phyloP scores from a whole-genome alignment of 2,329 filamentous ascomycete species.

The Stachybotrys chlorohalonatus region DNA sequence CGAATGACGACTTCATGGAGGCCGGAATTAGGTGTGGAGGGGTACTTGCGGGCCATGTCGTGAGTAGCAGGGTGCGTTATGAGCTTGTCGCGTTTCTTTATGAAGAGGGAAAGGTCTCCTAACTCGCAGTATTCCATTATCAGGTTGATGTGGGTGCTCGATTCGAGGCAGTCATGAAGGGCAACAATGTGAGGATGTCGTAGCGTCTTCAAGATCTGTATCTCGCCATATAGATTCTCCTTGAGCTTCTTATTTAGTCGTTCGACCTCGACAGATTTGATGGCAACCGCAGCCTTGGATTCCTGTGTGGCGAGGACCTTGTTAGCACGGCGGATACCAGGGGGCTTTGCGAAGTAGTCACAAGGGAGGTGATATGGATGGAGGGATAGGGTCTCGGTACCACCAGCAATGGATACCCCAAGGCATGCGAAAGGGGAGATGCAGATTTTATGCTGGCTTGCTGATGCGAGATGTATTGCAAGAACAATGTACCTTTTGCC shows the following conservation, averaged over 20 bases:
- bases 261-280: slow-evolving; percentile 89
- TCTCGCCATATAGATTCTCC: slow-evolving; percentile 91
- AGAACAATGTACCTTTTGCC: slow-evolving; percentile 56
- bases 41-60: slow-evolving; percentile 91
- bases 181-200: slow-evolving; percentile 96
- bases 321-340: slow-evolving; percentile 1
- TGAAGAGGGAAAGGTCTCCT: slow-evolving; percentile 88
- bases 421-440: too few species aligned
- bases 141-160: slow-evolving; percentile 80
- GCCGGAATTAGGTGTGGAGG: slow-evolving; percentile 72
- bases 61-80: slow-evolving; percentile 70
- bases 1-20: slow-evolving; percentile 93
- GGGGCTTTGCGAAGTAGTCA: too few species aligned
- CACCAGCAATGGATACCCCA: too few species aligned
- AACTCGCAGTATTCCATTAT: slow-evolving; percentile 99
- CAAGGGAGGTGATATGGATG: not conserved
- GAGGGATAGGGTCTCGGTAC: slow-evolving; percentile 2
- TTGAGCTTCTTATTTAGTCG: slow-evolving; percentile 94
- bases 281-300: slow-evolving; percentile 74
- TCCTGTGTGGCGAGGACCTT: slow-evolving; percentile 39
- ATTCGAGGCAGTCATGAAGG: slow-evolving; percentile 89
- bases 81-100: slow-evolving; percentile 84
- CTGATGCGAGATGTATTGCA: not conserved
- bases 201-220: slow-evolving; percentile 86
- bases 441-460: too few species aligned